phyloP scores from a whole-genome alignment of 1,139 yeast species.

The Debaryomyces robertsiae region DNA sequence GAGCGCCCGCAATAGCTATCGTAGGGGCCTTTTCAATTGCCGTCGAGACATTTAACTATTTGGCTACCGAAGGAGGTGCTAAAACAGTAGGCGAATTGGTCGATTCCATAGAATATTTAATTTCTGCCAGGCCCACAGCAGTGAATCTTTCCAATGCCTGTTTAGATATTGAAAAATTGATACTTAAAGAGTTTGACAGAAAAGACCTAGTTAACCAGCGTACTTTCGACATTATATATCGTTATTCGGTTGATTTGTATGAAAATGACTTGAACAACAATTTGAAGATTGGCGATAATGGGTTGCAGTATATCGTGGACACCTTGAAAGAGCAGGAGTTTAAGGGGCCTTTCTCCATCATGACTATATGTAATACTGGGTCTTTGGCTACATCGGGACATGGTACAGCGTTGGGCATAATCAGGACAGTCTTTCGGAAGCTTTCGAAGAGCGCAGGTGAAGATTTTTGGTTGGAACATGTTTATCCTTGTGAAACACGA shows the following conservation, averaged over 20 bases:
- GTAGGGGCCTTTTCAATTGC: slow-evolving; percentile 89
- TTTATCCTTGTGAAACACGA: slow-evolving; percentile 89
- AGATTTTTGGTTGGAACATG: slow-evolving; percentile 58
- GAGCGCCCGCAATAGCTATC: slow-evolving; percentile 98
- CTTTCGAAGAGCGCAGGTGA: slow-evolving; percentile 33
- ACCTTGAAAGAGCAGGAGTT: slow-evolving; percentile 51
- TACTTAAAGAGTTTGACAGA: slow-evolving; percentile 21
- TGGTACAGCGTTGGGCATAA: slow-evolving; percentile 93
- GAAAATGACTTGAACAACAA: slow-evolving; percentile 80
- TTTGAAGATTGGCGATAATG: slow-evolving; percentile 75
- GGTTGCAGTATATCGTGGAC: slow-evolving; percentile 65
- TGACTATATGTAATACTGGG: slow-evolving; percentile 87
- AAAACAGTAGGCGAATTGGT: slow-evolving; percentile 35
- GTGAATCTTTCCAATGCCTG: slow-evolving; percentile 87
- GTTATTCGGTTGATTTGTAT: slow-evolving; percentile 61
- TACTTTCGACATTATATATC: slow-evolving; percentile 42
- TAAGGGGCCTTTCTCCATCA: slow-evolving; percentile 69
- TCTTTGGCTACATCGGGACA: slow-evolving; percentile 96
- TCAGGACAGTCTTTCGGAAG: slow-evolving; percentile 64
- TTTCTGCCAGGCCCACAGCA: slow-evolving; percentile 90
- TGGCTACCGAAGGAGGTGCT: slow-evolving; percentile 15
- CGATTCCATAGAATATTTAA: slow-evolving; percentile 61
- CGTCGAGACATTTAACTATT: slow-evolving; percentile 53
- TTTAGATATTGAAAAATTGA: slow-evolving; percentile 51
- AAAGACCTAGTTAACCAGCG: slow-evolving; percentile 20